phyloP scores from a whole-genome alignment of 106 monocot species.

The Apostasia ramifera region DNA sequence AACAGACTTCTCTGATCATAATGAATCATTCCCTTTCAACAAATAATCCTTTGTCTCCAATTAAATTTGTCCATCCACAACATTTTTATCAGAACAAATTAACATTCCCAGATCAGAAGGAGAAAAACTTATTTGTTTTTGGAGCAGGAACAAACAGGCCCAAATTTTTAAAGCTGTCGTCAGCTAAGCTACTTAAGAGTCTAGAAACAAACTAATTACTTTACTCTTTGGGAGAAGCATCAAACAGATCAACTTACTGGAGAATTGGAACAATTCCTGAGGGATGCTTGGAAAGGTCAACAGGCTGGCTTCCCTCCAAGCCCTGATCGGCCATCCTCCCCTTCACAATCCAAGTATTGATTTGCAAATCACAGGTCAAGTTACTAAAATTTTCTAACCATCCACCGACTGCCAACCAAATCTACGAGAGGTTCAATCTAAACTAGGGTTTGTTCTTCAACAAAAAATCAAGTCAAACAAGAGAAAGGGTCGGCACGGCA shows the following conservation, averaged over 20 bases:
- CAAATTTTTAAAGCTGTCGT: not conserved
- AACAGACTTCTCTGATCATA: too few species aligned
- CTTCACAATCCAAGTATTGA: not conserved
- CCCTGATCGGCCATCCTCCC: constrained; percentile 18
- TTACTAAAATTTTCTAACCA: not conserved
- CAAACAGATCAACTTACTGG: constrained; percentile 14
- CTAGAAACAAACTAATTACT: not conserved
- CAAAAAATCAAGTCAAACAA: not conserved
- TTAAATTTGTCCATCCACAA: too few species aligned
- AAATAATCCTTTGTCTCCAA: too few species aligned
- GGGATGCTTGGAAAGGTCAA: constrained; percentile 27
- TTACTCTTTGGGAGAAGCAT: not conserved
- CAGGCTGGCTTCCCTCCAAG: constrained; percentile 22
- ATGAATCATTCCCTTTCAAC: too few species aligned
- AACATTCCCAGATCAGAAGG: too few species aligned
- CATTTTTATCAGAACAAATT: too few species aligned
- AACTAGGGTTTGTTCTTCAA: not conserved
- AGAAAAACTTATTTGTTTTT: too few species aligned
- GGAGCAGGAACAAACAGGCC: not conserved
- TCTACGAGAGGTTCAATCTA: not conserved
- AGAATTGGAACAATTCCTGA: constrained; percentile 23
- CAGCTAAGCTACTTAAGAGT: not conserved
- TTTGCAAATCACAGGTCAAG: too few species aligned
- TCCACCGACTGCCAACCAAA: not conserved
- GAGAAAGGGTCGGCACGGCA: not conserved